Base-by-base conservation (phyloP, 2,329 filamentous ascomycete genomes). In the Hypocreales sp. region DNA sequence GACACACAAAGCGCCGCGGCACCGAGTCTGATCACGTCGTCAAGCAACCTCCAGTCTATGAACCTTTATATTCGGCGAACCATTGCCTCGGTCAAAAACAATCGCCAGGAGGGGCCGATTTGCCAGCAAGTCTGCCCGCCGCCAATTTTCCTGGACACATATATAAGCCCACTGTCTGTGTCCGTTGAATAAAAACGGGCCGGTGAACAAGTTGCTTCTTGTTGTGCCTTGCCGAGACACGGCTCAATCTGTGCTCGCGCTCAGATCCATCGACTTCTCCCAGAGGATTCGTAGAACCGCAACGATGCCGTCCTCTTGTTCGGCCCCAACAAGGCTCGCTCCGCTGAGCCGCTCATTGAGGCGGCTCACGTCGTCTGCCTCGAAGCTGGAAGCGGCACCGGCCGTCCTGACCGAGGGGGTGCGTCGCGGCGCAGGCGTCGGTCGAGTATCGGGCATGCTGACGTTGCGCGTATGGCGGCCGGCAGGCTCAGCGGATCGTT, bases 221-320 rank as follows among this genome's bases (percentile, higher is more conserved):
- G 5, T 12, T 16, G 4, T 10, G n/a, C 18, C 12, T 25, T 14
- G 21, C 8, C 3, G 19, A 20, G 13, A 8, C 21, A 20, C 27
- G 15, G 2, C 27, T 31, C 26, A 46, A 20, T 45, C 40, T 8
- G 42, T 39, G 40, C 68, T 72, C 16, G 62, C 61, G 39, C 65
- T 64, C 31, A 72, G 48, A 39, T 72, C 66, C 45, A 60, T 52
- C 26, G 58, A 65, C 55, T 67, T 73, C 24, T 75, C 69, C 71
- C 71, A 76, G 26, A 76, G 46, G 35, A 64, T 67, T 30, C 69
- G 55, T 28, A 76, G 47, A 23, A 73, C 39, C 5, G 61, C 52
- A 2, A 59, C 50, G 1, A 66, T 61, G 8, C 56, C 60, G 26
- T 67, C 61, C 26, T 66, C 61, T 15, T 63, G 63, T 14, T 60